Base-by-base conservation (phyloP, 257 asterid species). In the Galeopsis tetrahit region DNA sequence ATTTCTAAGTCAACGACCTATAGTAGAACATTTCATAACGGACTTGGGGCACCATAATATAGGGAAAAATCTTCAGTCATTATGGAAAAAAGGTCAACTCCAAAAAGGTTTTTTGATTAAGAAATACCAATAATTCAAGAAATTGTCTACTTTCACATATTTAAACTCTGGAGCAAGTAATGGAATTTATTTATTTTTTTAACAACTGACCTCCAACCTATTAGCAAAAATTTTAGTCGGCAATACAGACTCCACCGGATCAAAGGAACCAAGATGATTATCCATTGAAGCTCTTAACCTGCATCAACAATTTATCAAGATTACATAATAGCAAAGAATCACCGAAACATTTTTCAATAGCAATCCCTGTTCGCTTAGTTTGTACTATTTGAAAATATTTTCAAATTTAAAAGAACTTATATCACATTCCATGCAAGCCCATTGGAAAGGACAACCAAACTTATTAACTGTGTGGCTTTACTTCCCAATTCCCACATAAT, bases 241-340 rank as follows among this genome's bases (percentile, higher is more conserved):
- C 38, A 90, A 82, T 77, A 82, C 77, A 68, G 97, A 84, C 66
- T 77, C 82, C 63, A 77, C 74, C 42, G 96, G 97, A 78, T 93
- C 96, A 83, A 93, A 93, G 70, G 84, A 81, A 83, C 82, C 90
- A 56, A 93, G 88, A 79, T 89, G 84, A 69, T 87, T 78, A 64
- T 86, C 90, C 98, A 93, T 91, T 69, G 96, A 91, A 74, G 90
- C 79, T 89, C 98, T 85, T 82, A 93, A 83, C 84, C 96, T 90
- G 87, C 83, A 81, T 62, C 13, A 69, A 49, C 69, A 63, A 72
- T 61, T 78, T 70, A 77, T 33, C 55, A 78, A 36, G 68, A 74
- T 72, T 63, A 75, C 59, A 69, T 33, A 67, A 64, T 43, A 70
- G 17, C 65, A 66, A 51, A 46, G 44, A 74, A 68, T 44, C 51